A percentile compares a stretch with the other conserved stretches of the same genome.
Conservation (phyloP, 2,329 filamentous ascomycete species). For the Drechslera avenae region DNA sequence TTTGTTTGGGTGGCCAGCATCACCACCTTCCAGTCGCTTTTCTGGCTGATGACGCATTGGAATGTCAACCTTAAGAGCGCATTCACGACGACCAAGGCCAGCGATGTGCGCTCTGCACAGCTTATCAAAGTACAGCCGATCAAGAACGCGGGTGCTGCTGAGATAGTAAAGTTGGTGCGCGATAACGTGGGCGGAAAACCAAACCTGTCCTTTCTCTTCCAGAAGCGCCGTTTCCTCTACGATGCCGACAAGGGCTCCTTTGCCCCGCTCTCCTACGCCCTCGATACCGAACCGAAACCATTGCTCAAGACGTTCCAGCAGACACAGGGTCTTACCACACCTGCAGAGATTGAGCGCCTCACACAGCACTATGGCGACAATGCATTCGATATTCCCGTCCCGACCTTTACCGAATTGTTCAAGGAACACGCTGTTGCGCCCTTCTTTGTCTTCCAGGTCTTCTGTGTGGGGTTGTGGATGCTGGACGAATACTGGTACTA, state of each 20-base stretch:
- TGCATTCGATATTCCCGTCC: constrained; percentile 96
- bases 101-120: constrained; percentile 72
- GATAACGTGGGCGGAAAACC: constrained; percentile 78
- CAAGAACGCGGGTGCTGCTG: constrained; percentile 84
- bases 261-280: constrained; percentile 77
- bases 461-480: constrained; percentile 98
- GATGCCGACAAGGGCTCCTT: constrained; percentile 74
- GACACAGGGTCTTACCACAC: constrained; percentile 73
- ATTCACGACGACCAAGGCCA: constrained; percentile 78
- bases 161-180: constrained; percentile 81
- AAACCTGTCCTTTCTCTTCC: constrained; percentile 89
- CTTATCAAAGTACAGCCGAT: constrained; percentile 92
- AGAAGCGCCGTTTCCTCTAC: constrained; percentile 96
- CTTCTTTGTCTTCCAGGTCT: constrained; percentile 99
- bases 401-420: constrained; percentile 93
- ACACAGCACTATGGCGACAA: constrained; percentile 95
- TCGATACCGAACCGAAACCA: constrained; percentile 86
- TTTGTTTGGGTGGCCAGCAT: constrained; percentile 93
- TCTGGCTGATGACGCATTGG: constrained; percentile 98
- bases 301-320: constrained; percentile 77
- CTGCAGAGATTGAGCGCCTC: constrained; percentile 76
- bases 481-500: constrained; percentile 99
- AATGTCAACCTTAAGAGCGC: constrained; percentile 82
- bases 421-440: constrained; percentile 97
- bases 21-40: constrained; percentile 81